These are phyloP conservation scores for Plenodomus biglobosus DNA, from an alignment of 2,329 filamentous ascomycete genomes.

Conservation along the genomic window DNA sequence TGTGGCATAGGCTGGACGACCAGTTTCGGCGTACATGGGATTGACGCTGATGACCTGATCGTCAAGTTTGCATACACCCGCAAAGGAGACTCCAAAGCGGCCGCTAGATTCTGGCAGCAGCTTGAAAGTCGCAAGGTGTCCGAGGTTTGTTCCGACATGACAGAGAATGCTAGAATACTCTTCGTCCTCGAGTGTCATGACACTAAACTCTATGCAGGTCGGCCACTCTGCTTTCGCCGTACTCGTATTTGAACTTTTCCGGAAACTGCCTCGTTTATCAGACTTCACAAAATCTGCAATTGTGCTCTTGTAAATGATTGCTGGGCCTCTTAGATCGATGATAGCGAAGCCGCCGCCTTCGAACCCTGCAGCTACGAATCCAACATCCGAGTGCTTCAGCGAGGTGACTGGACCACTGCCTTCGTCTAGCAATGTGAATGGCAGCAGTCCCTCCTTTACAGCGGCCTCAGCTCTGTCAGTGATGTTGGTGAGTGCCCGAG, in stretches of 20 bases:
- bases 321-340: slow-evolving; percentile 84
- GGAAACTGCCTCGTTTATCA: slow-evolving; percentile 75
- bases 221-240: slow-evolving; percentile 67
- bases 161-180: slow-evolving; percentile 91
- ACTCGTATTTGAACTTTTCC: slow-evolving; percentile 55
- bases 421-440: slow-evolving; percentile 79
- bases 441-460: slow-evolving; percentile 78
- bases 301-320: slow-evolving; percentile 75
- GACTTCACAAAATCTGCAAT: slow-evolving; percentile 73
- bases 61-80: slow-evolving; percentile 67
- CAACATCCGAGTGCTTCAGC: slow-evolving; percentile 83
- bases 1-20: slow-evolving; percentile 73
- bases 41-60: slow-evolving; percentile 72
- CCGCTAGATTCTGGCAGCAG: slow-evolving; percentile 71
- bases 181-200: slow-evolving; percentile 87
- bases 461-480: slow-evolving; percentile 68
- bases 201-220: slow-evolving; percentile 83
- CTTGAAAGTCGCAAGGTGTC: slow-evolving; percentile 87
- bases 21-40: slow-evolving; percentile 77
- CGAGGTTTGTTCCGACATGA: slow-evolving; percentile 84
- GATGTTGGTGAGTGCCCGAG: slow-evolving; percentile 68
- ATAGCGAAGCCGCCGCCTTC: slow-evolving; percentile 79
- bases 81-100: slow-evolving; percentile 71
- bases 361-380: slow-evolving; percentile 85
- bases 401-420: slow-evolving; percentile 78